A percentile compares a stretch with the other conserved stretches of the same genome.
These are phyloP conservation scores for Schizosaccharomyces lindneri DNA, from an alignment of 805 yeast genomes.

Conservation along the genomic window DNA sequence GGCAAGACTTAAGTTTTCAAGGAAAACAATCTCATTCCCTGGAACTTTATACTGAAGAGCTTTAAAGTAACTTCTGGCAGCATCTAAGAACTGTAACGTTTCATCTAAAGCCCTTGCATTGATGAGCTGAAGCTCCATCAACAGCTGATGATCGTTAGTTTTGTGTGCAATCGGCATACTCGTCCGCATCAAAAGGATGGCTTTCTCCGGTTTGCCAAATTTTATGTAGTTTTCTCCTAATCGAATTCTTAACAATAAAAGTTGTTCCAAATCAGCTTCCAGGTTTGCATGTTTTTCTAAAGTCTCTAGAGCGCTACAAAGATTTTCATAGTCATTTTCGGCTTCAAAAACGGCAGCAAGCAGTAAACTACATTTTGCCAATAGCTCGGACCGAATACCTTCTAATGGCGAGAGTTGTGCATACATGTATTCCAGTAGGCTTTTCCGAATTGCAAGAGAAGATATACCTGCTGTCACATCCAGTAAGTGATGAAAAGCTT, in stretches of 20 bases:
- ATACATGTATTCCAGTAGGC: not conserved
- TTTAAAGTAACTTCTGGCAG: not conserved
- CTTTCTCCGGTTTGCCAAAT: not conserved
- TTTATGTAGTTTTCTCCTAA: not conserved
- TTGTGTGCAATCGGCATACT: not conserved
- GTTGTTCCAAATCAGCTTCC: not conserved
- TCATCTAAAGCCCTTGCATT: not conserved
- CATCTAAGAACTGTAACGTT: not conserved
- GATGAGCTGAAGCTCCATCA: not conserved
- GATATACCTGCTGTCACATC: not conserved
- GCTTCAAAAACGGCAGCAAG: not conserved
- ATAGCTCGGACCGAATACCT: not conserved
- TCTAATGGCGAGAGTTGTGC: not conserved
- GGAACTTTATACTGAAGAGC: not conserved
- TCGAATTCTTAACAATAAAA: not conserved
- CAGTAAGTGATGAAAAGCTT: not conserved
- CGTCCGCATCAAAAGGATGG: not conserved
- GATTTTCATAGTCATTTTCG: not conserved
- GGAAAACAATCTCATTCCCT: not conserved
- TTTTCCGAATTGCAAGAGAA: not conserved
- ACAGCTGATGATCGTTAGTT: not conserved
- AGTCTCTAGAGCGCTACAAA: not conserved
- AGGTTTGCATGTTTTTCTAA: not conserved
- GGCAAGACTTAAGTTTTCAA: not conserved
- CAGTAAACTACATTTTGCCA: not conserved